Evolutionary conservation across 2,329 filamentous ascomycete species (phyloP).

Genomic region (Aurifilum marmelostoma): DNA sequence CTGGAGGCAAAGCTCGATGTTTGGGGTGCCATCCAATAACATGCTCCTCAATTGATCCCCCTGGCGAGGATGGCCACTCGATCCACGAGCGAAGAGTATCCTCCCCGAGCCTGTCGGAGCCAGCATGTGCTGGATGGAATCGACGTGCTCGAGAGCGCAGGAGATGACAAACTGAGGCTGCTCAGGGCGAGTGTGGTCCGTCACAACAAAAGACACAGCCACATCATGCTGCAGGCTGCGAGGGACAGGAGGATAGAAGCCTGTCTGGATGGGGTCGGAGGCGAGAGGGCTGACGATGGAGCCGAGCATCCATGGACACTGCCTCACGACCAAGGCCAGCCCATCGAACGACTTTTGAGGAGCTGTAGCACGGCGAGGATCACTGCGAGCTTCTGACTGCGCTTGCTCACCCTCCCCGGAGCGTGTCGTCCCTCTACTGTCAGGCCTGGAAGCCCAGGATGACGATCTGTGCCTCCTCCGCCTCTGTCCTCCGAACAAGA

Average conservation of each 20-base stretch:
- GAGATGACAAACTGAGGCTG: constrained; percentile 28
- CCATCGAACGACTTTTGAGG: constrained; percentile 14
- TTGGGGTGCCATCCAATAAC: constrained; percentile 26
- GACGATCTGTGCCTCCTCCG: constrained; percentile 18
- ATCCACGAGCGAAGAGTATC: constrained; percentile 16
- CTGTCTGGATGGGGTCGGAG: too few species aligned
- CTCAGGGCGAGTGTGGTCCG: constrained; percentile 22
- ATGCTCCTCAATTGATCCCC: constrained; percentile 25
- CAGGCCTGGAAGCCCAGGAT: constrained; percentile 15
- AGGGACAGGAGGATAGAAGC: constrained; percentile 22
- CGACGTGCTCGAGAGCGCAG: constrained; percentile 26
- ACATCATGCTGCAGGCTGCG: constrained; percentile 24
- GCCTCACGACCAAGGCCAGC: constrained; percentile 16
- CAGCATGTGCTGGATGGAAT: constrained; percentile 15
- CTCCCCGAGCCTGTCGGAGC: constrained; percentile 17
- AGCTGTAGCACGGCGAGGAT: background rate
- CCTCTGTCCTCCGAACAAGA: constrained; percentile 8
- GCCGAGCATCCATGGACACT: constrained; percentile 23
- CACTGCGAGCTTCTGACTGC: background rate
- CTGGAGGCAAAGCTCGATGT: constrained; percentile 25
- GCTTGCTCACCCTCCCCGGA: background rate
- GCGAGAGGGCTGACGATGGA: background rate
- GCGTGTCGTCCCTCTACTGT: background rate
- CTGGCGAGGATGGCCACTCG: constrained; percentile 21
- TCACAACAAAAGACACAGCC: constrained; percentile 26